Evolutionary conservation across 805 yeast species (phyloP), one percentile per base, ranked within the genome.

Genomic region (Candida takata): DNA sequence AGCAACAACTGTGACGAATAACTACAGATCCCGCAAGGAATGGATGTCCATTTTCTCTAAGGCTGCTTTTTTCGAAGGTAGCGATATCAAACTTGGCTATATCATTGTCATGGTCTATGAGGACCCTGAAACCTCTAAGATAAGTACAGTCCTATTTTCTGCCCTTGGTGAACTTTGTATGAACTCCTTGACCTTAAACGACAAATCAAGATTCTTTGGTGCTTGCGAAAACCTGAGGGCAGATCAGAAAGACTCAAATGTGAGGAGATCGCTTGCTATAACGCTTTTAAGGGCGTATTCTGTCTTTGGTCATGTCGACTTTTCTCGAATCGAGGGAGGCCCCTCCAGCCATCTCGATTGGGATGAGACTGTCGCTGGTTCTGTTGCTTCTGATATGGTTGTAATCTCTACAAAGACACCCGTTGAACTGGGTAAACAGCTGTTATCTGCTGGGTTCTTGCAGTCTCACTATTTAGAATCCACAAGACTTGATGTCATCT

Each of bases 361-460:
- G 73, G 97, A 90, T 57, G 95, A 85, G 47, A 81, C 90, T 0
- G 69, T 72, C 36, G 95, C 96, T 1, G 97, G 97, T 1, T 70
- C 71, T 8, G 53, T 84, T 19, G 95, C 96, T 0, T 74, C 82
- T 23, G 43, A 61, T 11, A 79, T 88, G 80, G 49, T 49, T 4
- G 60, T 79, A 3, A 60, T 84, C 4, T 64, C 69, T 7, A 63
- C 70, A 4, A 64, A 61, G 36, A 56, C 72, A 1, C 86, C 94
- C 0, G 47, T 53, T 0, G 72, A 72, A 4, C 57, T 83, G 13
- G 92, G 95, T 4, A 47, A 56, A 23, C 61, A 67, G 26, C 45
- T 90, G 8, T 50, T 76, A n/a, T 58, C 72, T 32, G 37, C 69
- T 48, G 85, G 96, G 12, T 52, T 76, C 38, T 46, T 81, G 27